Evolutionary conservation across 805 yeast species (phyloP), one percentile per base, ranked within the genome.

Genomic region (Wickerhamiella parazyma): DNA sequence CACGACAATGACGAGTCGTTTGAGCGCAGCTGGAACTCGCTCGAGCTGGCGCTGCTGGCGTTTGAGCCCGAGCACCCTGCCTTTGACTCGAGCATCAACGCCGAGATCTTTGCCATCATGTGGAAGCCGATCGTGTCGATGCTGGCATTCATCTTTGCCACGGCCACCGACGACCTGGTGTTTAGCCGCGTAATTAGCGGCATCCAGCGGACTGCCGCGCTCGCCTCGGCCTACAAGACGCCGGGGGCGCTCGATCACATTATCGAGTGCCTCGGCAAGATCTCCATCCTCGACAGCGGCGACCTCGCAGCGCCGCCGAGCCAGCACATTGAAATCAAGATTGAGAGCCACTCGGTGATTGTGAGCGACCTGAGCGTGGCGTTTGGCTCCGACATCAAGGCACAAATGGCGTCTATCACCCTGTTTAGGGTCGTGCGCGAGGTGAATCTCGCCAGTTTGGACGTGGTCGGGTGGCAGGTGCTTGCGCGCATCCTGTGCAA

Each of bases 1-100:
- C 96, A 89, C 53, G 93, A 85, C 57, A 83, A 86, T 9, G 82
- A 85, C 17, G 85, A 81, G 57, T 80, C 94, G 78, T 89, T 87
- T 61, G 96, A 87, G 56, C 89, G 82, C 55, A 67, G 75, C 14
- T 66, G 70, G 70, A 58, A 57, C 25, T 61, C 54, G 34, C 50
- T 58, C 38, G 54, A 63, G 29, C 54, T 58, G 34, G 37, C 44
- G 19, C 41, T 45, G 20, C 38, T 41, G 12, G 51, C 50, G 18
- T 52, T 58, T 5, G 57, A 59, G 1, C 42, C 35, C 7, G 45
- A 51, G 29, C 36, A 47, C 6, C 48, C 52, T 3, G 45, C 40
- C 21, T 18, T 20, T 7, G 35, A 44, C 4, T 17, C 29, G 12
- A 77, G 75, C 28, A 81, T 81, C 54, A 95, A 89, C 57, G 73